Percentiles rank a stretch among this genome's conserved stretches.
These are phyloP conservation scores for Phaeoacremonium minimum DNA, from an alignment of 2,329 filamentous ascomycete species.

Conservation along the genomic window DNA sequence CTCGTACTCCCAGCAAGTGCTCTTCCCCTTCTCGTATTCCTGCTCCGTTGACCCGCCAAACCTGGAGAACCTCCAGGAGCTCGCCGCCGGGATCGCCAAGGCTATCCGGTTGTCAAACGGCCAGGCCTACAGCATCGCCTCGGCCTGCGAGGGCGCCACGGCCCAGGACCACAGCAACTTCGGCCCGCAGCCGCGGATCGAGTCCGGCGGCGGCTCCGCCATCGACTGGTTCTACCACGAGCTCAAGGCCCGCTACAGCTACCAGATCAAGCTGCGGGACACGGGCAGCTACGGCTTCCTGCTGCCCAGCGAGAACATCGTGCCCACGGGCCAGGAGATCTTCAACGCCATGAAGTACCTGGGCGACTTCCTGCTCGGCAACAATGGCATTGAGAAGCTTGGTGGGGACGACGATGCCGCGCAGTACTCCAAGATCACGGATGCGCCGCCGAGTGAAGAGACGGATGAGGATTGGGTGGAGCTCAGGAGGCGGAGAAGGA, in stretches of 20 bases:
- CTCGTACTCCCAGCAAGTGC: constrained; percentile 90
- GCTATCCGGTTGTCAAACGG: constrained; percentile 78
- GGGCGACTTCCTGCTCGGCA: constrained; percentile 71
- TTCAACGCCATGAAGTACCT: constrained; percentile 80
- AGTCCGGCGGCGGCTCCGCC: constrained; percentile 76
- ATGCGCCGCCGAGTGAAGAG: constrained; percentile 5
- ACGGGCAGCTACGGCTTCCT: constrained; percentile 93
- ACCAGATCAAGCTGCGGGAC: constrained; percentile 91
- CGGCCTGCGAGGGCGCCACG: constrained; percentile 81
- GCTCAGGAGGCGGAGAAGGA: constrained; percentile 8
- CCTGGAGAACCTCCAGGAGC: constrained; percentile 85
- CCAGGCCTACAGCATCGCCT: constrained; percentile 71
- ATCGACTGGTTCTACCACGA: constrained; percentile 97
- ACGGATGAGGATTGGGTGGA: constrained; percentile 6
- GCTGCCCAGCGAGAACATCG: constrained; percentile 78
- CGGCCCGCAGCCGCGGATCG: constrained; percentile 45
- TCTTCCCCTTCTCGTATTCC: constrained; percentile 88
- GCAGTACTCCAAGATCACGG: constrained; percentile 5
- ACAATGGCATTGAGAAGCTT: constrained; percentile 58
- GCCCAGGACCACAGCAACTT: constrained; percentile 8
- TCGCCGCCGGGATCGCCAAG: constrained; percentile 83
- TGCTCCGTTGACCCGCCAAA: constrained; percentile 76
- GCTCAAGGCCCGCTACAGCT: constrained; percentile 75
- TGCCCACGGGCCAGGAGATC: constrained; percentile 85
- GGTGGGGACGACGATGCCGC: constrained; percentile 16